phyloP scores from a whole-genome alignment of 2,329 filamentous ascomycete species.

The Myriosclerotinia scirpicola region DNA sequence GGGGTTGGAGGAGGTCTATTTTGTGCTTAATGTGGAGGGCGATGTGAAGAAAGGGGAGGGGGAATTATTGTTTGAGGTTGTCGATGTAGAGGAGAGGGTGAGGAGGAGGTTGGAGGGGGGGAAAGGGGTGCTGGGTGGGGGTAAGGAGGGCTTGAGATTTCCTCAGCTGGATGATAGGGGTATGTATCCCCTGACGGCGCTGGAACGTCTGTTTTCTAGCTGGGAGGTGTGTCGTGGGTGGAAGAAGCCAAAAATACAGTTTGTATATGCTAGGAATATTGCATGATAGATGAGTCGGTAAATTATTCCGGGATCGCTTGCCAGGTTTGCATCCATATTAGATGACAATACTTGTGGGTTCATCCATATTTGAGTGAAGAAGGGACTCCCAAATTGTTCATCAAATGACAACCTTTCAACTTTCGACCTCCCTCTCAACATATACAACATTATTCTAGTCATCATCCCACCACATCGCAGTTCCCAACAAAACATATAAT shows the following conservation, averaged over 20 bases:
- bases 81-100: slow-evolving; percentile 6
- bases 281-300: not conserved
- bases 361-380: no score
- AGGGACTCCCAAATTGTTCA: no score
- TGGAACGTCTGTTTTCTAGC: slow-evolving; percentile 5
- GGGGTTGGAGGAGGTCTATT: slow-evolving; percentile 15
- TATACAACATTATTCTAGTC: no score
- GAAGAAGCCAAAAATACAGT: slow-evolving; percentile 6
- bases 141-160: not conserved
- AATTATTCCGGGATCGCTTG: not conserved
- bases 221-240: not conserved
- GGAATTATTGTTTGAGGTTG: not conserved
- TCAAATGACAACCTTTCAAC: no score
- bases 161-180: slow-evolving; percentile 21
- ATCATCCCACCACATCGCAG: no score
- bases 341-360: no score
- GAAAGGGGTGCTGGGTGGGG: not conserved
- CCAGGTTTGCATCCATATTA: not conserved
- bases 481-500: no score
- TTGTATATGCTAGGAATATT: slow-evolving; percentile 19
- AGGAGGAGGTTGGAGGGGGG: slow-evolving; percentile 9
- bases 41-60: not conserved
- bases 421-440: no score
- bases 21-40: slow-evolving; percentile 18
- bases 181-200: not conserved